Conservation (phyloP, 148 eudicot species). For the Chenopodium formosanum region DNA sequence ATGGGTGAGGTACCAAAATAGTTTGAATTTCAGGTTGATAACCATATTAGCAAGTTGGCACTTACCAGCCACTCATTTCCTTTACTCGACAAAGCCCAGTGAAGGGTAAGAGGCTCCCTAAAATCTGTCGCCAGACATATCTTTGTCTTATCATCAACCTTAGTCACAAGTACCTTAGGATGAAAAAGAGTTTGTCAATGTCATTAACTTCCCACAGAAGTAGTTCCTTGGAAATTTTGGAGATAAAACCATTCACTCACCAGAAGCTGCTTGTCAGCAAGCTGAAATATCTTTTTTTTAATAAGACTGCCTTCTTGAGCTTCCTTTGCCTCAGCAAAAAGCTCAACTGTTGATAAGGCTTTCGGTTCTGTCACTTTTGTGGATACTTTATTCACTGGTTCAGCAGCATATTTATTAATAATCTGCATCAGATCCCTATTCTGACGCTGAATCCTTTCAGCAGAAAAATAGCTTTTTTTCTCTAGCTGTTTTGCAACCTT, state of each 20-base stretch:
- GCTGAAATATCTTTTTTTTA: conserved; percentile 54
- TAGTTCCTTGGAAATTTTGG: background rate
- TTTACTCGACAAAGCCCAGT: conserved; percentile 84
- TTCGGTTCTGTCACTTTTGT: conserved; percentile 34
- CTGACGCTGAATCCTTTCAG: conserved; percentile 72
- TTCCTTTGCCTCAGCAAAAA: conserved; percentile 52
- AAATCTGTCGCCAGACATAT: conserved; percentile 66
- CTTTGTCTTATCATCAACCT: conserved; percentile 55
- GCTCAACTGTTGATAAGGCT: conserved; percentile 57
- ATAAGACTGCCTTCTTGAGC: conserved; percentile 43
- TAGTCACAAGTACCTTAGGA: conserved; percentile 72
- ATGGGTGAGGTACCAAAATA: background rate
- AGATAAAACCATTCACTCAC: conserved; percentile 44
- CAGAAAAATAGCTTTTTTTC: conserved; percentile 40
- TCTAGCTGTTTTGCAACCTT: conserved; percentile 62
- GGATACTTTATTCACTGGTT: conserved; percentile 33
- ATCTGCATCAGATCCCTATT: conserved; percentile 69
- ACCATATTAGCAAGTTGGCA: conserved; percentile 14
- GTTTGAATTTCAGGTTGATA: background rate
- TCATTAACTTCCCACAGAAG: conserved; percentile 14
- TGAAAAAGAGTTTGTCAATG: background rate
- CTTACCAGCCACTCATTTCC: conserved; percentile 88
- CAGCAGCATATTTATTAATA: conserved; percentile 46
- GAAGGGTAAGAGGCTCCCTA: conserved; percentile 67
- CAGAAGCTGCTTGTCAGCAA: conserved; percentile 79